Evolutionary conservation across 257 asterid species (phyloP).

Genomic region (Solanum habrochaites): DNA sequence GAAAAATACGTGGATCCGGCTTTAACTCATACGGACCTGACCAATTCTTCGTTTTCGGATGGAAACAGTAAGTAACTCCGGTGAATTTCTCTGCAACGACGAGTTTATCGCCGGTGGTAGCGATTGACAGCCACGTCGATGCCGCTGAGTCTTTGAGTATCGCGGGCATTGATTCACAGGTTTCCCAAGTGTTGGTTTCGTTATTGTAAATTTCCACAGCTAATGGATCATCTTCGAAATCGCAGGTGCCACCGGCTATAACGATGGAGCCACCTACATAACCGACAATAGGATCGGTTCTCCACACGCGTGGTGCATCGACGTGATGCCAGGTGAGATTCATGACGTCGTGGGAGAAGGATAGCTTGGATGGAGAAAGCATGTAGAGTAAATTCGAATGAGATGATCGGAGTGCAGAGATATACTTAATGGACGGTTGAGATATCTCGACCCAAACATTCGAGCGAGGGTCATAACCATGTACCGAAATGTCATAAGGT

Average conservation of each 20-base stretch:
- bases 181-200: constrained; percentile 17
- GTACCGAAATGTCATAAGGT: constrained; percentile 24
- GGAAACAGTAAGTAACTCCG: constrained; percentile 41
- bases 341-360: constrained; percentile 53
- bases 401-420: constrained; percentile 36
- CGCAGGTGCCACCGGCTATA: constrained; percentile 73
- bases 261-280: constrained; percentile 37
- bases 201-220: constrained; percentile 56
- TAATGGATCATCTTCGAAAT: constrained; percentile 56
- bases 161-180: constrained; percentile 48
- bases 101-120: constrained; percentile 32
- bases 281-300: constrained; percentile 59
- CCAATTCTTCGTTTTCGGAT: constrained; percentile 43
- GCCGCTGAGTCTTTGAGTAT: constrained; percentile 33
- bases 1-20: constrained; percentile 20
- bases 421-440: constrained; percentile 20
- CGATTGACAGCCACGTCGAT: constrained; percentile 40
- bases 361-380: constrained; percentile 34
- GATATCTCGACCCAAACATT: constrained; percentile 32
- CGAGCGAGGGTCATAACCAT: constrained; percentile 67
- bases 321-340: constrained; percentile 40
- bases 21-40: constrained; percentile 15
- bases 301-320: constrained; percentile 41
- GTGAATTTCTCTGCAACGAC: constrained; percentile 36
- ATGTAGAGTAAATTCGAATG: constrained; percentile 42